Evolutionary conservation across 495 filamentous ascomycete genomes (phyloP), one percentile per base, ranked within the genome.

Genomic region (Penicillium canariense): DNA sequence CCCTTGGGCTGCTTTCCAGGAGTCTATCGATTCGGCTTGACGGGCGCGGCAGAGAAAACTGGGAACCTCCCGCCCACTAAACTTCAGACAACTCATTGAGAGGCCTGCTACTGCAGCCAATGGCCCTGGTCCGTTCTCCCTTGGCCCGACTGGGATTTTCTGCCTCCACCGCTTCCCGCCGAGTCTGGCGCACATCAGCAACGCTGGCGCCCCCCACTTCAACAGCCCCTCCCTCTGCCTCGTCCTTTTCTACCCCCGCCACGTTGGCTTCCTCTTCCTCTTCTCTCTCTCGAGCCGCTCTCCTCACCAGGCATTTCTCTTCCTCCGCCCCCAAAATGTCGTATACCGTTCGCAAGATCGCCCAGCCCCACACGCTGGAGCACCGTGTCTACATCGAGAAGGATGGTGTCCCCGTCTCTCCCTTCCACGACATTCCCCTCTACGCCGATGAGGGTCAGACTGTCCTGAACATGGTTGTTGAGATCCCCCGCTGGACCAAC

Each of bases 401-500:
- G 78, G 90, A 97, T 90, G 94, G 95, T 76, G 76, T 88, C 26
- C 89, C 89, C 49, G 68, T 97, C 68, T 97, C 91, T 50, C 87
- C 92, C 58, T 99, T 97, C 85, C 95, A 99, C 83, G 95, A 99
- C 65, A 89, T 99, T 54, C 95, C 95, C 35, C 87, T 99, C 65
- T 97, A 89, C 63, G 94, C 95, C 83, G 96, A 99, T 70, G 76
- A 86, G 69, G 85, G 95, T 78, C 81, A 96, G 81, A 95, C 86
- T 62, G 73, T 99, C 66, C 82, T 97, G 65, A 99, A 99, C 84
- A 99, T 99, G 95, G 76, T 99, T 47, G 95, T 97, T 56, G 95
- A 97, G 85, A 96, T 97, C 66, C 95, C 95, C 39, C 84, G 95
- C 76, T 99, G 95, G 95, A 96, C 92, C 72, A 99, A 99, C 78